Evolutionary conservation across 2,329 filamentous ascomycete species (phyloP).

Genomic region (Colletotrichum agaves): DNA sequence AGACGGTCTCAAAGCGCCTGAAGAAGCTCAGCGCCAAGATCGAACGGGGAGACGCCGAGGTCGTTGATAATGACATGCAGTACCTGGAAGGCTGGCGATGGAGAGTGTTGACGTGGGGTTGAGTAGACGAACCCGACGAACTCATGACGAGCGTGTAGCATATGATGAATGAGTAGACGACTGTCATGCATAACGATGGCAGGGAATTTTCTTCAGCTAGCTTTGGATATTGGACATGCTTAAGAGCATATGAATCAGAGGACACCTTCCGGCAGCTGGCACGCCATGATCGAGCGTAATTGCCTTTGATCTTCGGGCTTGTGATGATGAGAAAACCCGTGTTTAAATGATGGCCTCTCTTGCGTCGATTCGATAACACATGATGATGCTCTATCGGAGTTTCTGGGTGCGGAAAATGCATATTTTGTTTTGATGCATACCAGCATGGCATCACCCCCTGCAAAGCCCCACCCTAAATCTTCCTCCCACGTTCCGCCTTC

Average conservation of each 20-base stretch:
- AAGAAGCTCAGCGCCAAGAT: conserved; percentile 59
- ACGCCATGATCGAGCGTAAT: too few species aligned
- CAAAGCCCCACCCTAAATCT: too few species aligned
- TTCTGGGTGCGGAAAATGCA: too few species aligned
- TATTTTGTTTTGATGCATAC: too few species aligned
- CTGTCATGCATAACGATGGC: conserved; percentile 6
- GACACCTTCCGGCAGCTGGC: too few species aligned
- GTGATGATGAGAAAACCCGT: too few species aligned
- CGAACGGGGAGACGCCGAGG: conserved; percentile 56
- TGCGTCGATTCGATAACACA: too few species aligned
- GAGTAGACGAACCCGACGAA: conserved; percentile 15
- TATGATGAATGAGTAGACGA: conserved; percentile 23
- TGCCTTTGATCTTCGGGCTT: too few species aligned
- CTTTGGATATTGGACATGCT: background rate
- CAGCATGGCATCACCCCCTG: too few species aligned
- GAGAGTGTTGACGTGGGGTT: conserved; percentile 61
- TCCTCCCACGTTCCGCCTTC: too few species aligned
- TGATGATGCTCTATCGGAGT: too few species aligned
- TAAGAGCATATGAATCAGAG: background rate
- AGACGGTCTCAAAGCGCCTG: conserved; percentile 61
- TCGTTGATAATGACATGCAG: conserved; percentile 61
- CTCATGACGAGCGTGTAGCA: background rate
- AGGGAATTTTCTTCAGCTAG: background rate
- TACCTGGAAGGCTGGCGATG: conserved; percentile 66
- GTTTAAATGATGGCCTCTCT: too few species aligned